Base-by-base conservation (phyloP, 192 early-diverging fungal genomes). In the Backusella morwellensis region DNA sequence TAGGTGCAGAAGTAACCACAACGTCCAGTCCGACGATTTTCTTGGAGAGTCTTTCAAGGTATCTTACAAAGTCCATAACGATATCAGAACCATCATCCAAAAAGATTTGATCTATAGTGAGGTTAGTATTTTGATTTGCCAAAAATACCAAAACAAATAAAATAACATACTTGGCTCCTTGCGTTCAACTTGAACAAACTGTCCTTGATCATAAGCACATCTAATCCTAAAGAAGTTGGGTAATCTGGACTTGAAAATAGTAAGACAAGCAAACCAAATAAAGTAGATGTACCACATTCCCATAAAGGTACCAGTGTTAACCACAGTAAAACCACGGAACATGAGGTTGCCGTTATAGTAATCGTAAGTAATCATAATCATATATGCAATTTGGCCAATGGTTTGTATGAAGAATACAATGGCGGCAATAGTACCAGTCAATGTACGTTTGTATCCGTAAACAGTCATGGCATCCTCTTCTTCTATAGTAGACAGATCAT, bases 161-260 rank as follows among this genome's bases (percentile, higher is more conserved):
- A 68, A 68, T 35, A n/a, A 68, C 32, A 35, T 70, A 70, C 68
- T 67, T 35, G 76, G 68, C 66, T 81, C 80, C 2, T 66, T 75
- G 56, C 82, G 82, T 78, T 88, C 86, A 34, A 89, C 84, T 73
- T 85, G 85, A 12, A 89, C 83, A 67, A 80, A 84, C 42, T 83
- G 47, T 26, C 80, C 86, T 52, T 84, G 36, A 26, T 76, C 50
- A n/a, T 83, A 82, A 29, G 73, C 59, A 14, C 83, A 83, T 66
- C 80, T 84, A 35, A 90, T 84, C 35, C 89, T 86, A 76, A 86
- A 87, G 44, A 84, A 89, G 76, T 86, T 88, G 67, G 79, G 77
- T 6, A 90, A 50, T 3, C 78, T 83, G 70, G 77, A 76, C 56
- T 82, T 85, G 77, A 81, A 79, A 6, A 86, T 59, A 15, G 78